Percentiles rank a stretch among this genome's conserved stretches.
phyloP scores from a whole-genome alignment of 495 filamentous ascomycete genomes.

The Penicillium riverlandense region DNA sequence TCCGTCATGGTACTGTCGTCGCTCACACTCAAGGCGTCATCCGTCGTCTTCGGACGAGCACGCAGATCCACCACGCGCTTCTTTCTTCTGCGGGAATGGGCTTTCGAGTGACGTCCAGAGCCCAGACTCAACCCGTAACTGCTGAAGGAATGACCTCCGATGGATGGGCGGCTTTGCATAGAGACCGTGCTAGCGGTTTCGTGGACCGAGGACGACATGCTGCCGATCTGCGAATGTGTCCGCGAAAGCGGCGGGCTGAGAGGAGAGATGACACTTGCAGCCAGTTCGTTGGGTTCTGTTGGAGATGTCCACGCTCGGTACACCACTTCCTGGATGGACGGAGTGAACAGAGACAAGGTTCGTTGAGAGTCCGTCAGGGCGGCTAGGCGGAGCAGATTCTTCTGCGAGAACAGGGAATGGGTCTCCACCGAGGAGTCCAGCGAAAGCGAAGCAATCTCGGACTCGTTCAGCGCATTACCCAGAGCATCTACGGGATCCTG shows the following conservation, averaged over 20 bases:
- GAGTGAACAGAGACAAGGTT: slow-evolving; percentile 82
- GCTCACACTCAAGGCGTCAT: slow-evolving; percentile 49
- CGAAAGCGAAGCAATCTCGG: slow-evolving; percentile 65
- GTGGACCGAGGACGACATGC: slow-evolving; percentile 45
- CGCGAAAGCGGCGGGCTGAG: slow-evolving; percentile 46
- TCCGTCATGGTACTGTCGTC: slow-evolving; percentile 40
- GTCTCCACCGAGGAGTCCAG: slow-evolving; percentile 68
- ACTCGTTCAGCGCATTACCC: slow-evolving; percentile 67
- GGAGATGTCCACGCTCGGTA: slow-evolving; percentile 87
- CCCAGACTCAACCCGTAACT: slow-evolving; percentile 58
- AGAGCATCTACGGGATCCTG: slow-evolving; percentile 68
- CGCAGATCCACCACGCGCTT: slow-evolving; percentile 90
- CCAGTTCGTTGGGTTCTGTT: slow-evolving; percentile 59
- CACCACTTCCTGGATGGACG: slow-evolving; percentile 72
- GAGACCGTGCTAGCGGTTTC: slow-evolving; percentile 39
- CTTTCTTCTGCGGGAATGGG: slow-evolving; percentile 73
- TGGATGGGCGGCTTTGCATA: slow-evolving; percentile 28
- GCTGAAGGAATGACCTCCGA: slow-evolving; percentile 27
- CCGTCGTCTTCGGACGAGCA: slow-evolving; percentile 44
- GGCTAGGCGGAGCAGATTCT: slow-evolving; percentile 72
- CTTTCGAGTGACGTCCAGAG: slow-evolving; percentile 55
- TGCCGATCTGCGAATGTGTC: slow-evolving; percentile 55
- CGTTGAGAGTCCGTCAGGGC: slow-evolving; percentile 74
- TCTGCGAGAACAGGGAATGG: slow-evolving; percentile 83
- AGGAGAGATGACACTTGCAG: slow-evolving; percentile 48